phyloP scores from a whole-genome alignment of 23 red algal genomes.

The Chondrus crispus region DNA sequence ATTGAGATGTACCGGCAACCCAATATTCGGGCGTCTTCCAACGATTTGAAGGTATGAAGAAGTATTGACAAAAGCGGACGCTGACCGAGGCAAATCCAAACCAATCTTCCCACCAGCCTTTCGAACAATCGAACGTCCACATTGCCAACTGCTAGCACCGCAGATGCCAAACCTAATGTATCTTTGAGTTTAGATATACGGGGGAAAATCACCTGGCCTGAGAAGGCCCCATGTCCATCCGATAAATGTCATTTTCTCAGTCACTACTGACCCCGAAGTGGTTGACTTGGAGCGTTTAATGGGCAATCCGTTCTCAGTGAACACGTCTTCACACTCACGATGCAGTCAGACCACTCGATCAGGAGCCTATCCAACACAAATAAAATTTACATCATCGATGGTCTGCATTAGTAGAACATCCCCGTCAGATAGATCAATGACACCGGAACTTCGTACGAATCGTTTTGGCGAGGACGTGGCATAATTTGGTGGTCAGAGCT shows the following conservation, averaged over 20 bases:
- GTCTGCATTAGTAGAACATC: not conserved
- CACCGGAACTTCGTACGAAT: not conserved
- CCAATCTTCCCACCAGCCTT: not conserved
- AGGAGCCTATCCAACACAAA: not conserved
- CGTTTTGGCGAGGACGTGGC: not conserved
- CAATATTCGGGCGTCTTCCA: not conserved
- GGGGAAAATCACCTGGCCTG: no score
- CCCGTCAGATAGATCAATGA: not conserved
- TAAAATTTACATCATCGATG: slow-evolving; percentile 4
- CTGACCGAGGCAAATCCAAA: not conserved
- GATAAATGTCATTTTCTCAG: not conserved
- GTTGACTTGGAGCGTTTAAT: not conserved
- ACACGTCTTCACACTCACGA: not conserved
- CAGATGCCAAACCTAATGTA: not conserved
- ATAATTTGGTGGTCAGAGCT: not conserved
- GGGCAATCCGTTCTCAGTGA: not conserved
- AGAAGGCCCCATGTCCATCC: slow-evolving; percentile 4
- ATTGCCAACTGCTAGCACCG: not conserved
- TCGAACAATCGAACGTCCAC: not conserved
- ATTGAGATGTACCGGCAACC: not conserved
- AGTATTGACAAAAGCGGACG: not conserved
- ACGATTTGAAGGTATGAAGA: not conserved
- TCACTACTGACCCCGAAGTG: not conserved
- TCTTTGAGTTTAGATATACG: not conserved
- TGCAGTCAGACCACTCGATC: not conserved